These are phyloP conservation scores for Phoenix dactylifera DNA, from an alignment of 176 grass and related monocot genomes.

Conservation along the genomic window DNA sequence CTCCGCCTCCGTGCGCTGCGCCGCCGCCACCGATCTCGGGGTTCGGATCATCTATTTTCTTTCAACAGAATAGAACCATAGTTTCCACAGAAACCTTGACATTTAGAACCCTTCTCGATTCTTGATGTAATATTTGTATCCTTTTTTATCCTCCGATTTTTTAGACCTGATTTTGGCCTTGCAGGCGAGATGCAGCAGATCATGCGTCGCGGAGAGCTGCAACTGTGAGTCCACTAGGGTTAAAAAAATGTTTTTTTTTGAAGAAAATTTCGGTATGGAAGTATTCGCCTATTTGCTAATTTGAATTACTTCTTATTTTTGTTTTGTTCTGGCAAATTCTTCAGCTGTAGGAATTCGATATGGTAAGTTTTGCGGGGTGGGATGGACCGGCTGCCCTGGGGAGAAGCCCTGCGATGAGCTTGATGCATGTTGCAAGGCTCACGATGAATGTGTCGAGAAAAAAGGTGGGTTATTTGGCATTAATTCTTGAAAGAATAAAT, in stretches of 20 bases:
- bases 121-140: too few species aligned
- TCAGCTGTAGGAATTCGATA: conserved; percentile 76
- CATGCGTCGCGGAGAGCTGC: conserved; percentile 69
- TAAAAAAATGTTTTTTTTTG: background rate
- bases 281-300: background rate
- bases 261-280: background rate
- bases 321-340: background rate
- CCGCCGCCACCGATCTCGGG: conserved; percentile 5
- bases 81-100: background rate
- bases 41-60: conserved; percentile 1
- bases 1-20: background rate
- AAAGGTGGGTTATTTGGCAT: conserved; percentile 39
- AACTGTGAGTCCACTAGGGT: conserved; percentile 32
- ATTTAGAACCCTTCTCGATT: too few species aligned
- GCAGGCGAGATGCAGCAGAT: conserved; percentile 47
- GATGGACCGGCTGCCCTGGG: conserved; percentile 73
- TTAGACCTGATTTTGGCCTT: background rate
- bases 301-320: background rate
- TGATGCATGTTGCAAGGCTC: conserved; percentile 78
- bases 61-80: background rate
- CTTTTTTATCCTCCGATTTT: background rate
- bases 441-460: conserved; percentile 76
- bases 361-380: conserved; percentile 81
- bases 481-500: too few species aligned
- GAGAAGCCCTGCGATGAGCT: conserved; percentile 96